Evolutionary conservation across 1,284 basidiomycete genomes (phyloP).

Genomic region (Neonothopanus nambi): DNA sequence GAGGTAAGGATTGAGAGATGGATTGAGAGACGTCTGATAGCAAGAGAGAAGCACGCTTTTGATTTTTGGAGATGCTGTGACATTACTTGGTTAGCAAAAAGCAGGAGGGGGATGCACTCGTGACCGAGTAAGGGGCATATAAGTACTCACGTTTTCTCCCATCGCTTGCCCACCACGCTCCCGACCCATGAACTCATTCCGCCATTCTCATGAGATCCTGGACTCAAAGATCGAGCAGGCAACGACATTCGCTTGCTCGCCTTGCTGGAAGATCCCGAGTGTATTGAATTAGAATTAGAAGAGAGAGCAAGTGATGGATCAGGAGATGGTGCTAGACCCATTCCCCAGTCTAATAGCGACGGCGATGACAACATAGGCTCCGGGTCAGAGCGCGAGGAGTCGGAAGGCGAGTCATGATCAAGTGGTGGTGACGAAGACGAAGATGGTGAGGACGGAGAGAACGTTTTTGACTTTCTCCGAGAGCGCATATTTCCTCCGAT

Average conservation of each 20-base stretch:
- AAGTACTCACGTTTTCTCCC: constrained; percentile 17
- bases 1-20: constrained; percentile 11
- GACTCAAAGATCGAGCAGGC: neutral
- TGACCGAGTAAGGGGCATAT: no score
- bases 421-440: neutral
- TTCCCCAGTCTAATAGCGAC: constrained; percentile 11
- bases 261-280: neutral
- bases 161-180: constrained; percentile 16
- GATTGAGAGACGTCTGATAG: constrained; percentile 17
- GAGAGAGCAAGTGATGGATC: neutral
- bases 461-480: constrained; percentile 7
- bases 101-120: neutral
- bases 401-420: no score
- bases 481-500: neutral
- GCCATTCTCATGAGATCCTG: neutral
- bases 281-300: neutral
- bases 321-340: constrained; percentile 4
- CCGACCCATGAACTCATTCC: constrained; percentile 16
- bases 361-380: neutral
- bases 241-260: constrained; percentile 8
- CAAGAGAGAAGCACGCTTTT: constrained; percentile 18
- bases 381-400: no score
- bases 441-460: neutral
- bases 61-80: constrained; percentile 16
- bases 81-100: neutral